Percentiles rank a stretch among this genome's conserved stretches.
These are phyloP conservation scores for Hondaea fermentalgiana DNA, from an alignment of 108 stramenopile genomes.

Conservation along the genomic window DNA sequence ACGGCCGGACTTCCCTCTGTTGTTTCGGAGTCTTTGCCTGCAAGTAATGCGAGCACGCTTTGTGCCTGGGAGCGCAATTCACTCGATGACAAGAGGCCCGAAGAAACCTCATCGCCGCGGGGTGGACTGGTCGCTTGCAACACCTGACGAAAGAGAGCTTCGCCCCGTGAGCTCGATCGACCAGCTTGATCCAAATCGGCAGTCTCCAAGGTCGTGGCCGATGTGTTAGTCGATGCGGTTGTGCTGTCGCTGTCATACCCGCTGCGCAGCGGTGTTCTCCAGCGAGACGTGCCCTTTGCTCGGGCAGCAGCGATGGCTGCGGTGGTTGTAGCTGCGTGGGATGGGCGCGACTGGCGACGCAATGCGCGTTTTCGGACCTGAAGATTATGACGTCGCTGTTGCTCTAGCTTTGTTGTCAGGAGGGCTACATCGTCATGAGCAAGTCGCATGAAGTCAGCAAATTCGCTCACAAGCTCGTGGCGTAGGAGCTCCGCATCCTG, in stretches of 20 bases:
- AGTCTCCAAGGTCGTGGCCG: background rate
- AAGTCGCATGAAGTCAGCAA: background rate
- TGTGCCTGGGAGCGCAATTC: background rate
- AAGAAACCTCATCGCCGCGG: no score
- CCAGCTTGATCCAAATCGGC: background rate
- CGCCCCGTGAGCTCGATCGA: background rate
- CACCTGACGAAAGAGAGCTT: background rate
- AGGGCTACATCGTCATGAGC: background rate
- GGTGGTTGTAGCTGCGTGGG: background rate
- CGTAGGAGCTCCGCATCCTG: background rate
- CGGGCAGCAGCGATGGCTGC: no score
- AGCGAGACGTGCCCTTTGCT: background rate
- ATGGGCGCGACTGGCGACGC: background rate
- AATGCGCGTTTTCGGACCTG: background rate
- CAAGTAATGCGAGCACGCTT: background rate
- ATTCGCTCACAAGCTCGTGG: background rate
- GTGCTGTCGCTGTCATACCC: background rate
- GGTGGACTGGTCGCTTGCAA: background rate
- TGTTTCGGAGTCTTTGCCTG: no score
- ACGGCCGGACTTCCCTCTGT: background rate
- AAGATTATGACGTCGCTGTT: background rate
- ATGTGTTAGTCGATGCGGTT: background rate
- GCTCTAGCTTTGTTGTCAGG: background rate
- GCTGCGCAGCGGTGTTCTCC: background rate
- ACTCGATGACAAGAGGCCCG: background rate